A percentile compares a stretch with the other conserved stretches of the same genome.
Conservation (phyloP, 2,329 filamentous ascomycete genomes). For the Stemphylium vesicarium region DNA sequence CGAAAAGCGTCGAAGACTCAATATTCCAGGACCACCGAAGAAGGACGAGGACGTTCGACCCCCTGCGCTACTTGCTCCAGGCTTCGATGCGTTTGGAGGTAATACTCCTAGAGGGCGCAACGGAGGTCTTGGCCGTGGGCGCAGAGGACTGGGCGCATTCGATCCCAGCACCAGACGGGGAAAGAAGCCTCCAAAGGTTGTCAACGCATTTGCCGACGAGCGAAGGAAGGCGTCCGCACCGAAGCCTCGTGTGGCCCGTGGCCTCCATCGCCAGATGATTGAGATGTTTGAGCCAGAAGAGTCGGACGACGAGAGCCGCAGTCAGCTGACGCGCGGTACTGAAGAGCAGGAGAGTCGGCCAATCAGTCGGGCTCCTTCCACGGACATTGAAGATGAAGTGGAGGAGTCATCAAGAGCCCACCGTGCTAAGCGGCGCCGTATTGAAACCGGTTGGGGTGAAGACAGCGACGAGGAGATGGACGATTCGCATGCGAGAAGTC, state of each 20-base stretch:
- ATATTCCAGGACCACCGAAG: constrained; percentile 70
- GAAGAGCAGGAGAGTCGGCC: constrained; percentile 85
- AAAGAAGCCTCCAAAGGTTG: constrained; percentile 46
- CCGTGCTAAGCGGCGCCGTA: constrained; percentile 54
- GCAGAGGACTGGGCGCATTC: constrained; percentile 53
- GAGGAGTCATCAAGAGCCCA: constrained; percentile 55
- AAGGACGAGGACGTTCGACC: constrained; percentile 65
- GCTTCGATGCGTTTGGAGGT: constrained; percentile 66
- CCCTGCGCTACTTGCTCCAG: constrained; percentile 60
- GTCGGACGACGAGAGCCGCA: constrained; percentile 76
- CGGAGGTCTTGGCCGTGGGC: constrained; percentile 47
- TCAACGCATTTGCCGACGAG: constrained; percentile 63
- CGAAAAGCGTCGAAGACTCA: constrained; percentile 79
- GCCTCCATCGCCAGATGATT: constrained; percentile 80
- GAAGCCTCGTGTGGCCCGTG: constrained; percentile 68
- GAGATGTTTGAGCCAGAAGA: constrained; percentile 81
- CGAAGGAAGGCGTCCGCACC: constrained; percentile 61
- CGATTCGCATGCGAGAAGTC: constrained; percentile 53
- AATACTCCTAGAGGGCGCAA: constrained; percentile 66
- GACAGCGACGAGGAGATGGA: constrained; percentile 58
- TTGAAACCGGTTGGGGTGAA: constrained; percentile 54
- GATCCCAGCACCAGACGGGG: constrained; percentile 52
- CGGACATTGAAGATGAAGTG: constrained; percentile 59
- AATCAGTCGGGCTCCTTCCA: constrained; percentile 69
- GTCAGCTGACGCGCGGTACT: constrained; percentile 73